Percentiles rank a stretch among this genome's conserved stretches.
phyloP scores from a whole-genome alignment of 441 rosid species.

The Pelargonium fulgidum region DNA sequence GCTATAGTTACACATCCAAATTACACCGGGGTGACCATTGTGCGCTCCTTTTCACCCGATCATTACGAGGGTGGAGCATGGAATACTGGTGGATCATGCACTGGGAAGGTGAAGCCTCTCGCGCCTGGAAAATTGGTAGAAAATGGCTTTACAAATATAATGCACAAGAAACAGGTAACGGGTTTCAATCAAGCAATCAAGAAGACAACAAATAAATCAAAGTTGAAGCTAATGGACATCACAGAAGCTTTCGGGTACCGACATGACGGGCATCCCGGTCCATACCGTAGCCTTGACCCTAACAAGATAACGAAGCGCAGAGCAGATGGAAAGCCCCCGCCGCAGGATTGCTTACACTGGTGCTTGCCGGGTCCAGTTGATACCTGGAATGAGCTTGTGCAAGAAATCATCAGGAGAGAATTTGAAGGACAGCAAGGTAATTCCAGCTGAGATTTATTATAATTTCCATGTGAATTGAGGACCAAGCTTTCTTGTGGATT shows the following conservation, averaged over 20 bases:
- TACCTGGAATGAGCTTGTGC: conserved; percentile 83
- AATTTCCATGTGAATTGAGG: too few relatives aligned
- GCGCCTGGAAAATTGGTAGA: conserved; percentile 52
- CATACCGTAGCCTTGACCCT: conserved; percentile 76
- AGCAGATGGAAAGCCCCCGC: conserved; percentile 74
- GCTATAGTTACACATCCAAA: conserved; percentile 60
- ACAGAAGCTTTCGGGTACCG: conserved; percentile 74
- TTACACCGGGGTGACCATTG: conserved; percentile 69
- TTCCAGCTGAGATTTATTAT: neutral
- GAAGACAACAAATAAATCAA: conserved; percentile 39
- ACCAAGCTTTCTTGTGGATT: neutral
- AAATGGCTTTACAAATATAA: conserved; percentile 63
- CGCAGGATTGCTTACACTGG: conserved; percentile 98
- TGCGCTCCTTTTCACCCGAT: conserved; percentile 85
- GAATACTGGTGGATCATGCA: conserved; percentile 96
- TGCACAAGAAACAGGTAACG: conserved; percentile 71
- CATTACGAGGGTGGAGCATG: conserved; percentile 97
- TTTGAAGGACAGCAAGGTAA: conserved; percentile 29
- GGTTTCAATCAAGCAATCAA: conserved; percentile 47
- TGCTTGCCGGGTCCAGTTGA: conserved; percentile 99
- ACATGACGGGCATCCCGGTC: conserved; percentile 95
- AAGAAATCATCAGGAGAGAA: conserved; percentile 66
- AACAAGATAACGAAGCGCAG: conserved; percentile 72
- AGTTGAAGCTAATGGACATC: conserved; percentile 73
- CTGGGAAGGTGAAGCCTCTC: conserved; percentile 71